These are phyloP conservation scores for Margaritispora aquatica DNA, from an alignment of 495 filamentous ascomycete genomes.

Conservation along the genomic window DNA sequence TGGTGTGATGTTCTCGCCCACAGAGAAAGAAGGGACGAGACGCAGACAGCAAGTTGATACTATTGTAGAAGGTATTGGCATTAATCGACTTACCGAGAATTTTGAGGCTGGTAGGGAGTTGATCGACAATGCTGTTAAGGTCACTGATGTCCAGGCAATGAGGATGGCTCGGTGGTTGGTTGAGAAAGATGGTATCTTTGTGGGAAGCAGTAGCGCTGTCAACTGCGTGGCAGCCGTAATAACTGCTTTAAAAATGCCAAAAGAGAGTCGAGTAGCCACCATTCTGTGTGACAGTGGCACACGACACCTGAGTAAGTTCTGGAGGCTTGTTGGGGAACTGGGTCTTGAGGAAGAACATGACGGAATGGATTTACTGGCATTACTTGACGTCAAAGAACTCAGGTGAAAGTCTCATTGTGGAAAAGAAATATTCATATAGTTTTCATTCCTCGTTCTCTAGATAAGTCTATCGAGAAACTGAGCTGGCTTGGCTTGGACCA, in stretches of 20 bases:
- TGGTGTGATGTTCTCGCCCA: constrained; percentile 91
- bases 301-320: constrained; percentile 91
- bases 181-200: constrained; percentile 92
- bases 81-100: constrained; percentile 87
- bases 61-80: constrained; percentile 92
- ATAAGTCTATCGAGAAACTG: neutral
- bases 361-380: constrained; percentile 23
- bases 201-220: constrained; percentile 89
- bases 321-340: constrained; percentile 71
- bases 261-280: constrained; percentile 75
- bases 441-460: neutral
- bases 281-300: constrained; percentile 88
- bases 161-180: constrained; percentile 93
- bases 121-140: constrained; percentile 84
- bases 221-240: constrained; percentile 91
- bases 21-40: constrained; percentile 84
- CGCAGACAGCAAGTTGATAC: constrained; percentile 88
- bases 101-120: constrained; percentile 80
- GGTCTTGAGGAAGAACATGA: constrained; percentile 47
- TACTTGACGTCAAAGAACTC: constrained; percentile 17
- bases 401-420: neutral
- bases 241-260: constrained; percentile 60
- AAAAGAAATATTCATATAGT: neutral
- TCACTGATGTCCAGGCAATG: constrained; percentile 87
- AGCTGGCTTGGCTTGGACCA: neutral